These are phyloP conservation scores for Opeltia flavorubescens DNA, from an alignment of 495 filamentous ascomycete genomes.

Conservation along the genomic window DNA sequence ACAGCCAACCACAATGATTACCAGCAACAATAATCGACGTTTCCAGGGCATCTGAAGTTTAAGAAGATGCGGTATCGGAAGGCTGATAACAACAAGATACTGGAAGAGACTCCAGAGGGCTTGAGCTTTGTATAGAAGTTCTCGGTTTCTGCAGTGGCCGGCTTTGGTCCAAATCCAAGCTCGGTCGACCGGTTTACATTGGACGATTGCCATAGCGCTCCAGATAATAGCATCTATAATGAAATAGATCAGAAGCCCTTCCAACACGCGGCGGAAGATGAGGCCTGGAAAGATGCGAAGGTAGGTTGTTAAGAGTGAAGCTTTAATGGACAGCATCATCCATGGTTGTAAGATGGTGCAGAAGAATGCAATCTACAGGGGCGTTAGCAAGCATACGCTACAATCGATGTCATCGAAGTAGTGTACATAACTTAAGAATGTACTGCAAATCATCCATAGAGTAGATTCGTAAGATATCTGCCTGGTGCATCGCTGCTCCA, in stretches of 20 bases:
- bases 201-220: neutral
- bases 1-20: slow-evolving; percentile 1
- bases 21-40: slow-evolving; percentile 1
- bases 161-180: neutral
- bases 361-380: neutral
- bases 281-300: slow-evolving; percentile 3
- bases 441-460: neutral
- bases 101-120: neutral
- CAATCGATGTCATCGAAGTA: too few relatives aligned
- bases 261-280: neutral
- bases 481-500: neutral
- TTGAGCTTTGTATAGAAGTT: neutral
- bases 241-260: neutral
- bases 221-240: neutral
- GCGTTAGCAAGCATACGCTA: neutral
- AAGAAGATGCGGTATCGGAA: slow-evolving; percentile 4
- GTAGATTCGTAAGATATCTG: neutral
- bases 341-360: neutral
- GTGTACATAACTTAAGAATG: neutral
- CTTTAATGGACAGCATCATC: neutral
- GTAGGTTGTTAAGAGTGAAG: slow-evolving; percentile 3
- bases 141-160: neutral
- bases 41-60: slow-evolving; percentile 3
- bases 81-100: neutral
- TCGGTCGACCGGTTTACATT: slow-evolving; percentile 1